Evolutionary conservation across 768 basidiomycete genomes (phyloP).

Genomic region (Macrolepiota dolichaula): DNA sequence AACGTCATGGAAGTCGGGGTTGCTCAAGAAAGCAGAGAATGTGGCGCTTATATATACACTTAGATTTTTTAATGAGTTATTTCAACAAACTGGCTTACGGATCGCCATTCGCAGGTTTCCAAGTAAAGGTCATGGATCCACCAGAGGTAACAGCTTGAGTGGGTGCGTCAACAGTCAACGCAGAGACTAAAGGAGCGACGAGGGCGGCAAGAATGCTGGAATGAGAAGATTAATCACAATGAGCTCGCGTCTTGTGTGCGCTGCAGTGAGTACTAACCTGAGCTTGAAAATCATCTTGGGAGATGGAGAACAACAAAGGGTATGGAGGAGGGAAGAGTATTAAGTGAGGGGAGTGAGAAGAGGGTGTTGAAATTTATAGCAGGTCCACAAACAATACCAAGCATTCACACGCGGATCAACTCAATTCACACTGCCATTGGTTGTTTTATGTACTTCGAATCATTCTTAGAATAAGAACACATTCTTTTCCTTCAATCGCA

Average conservation of each 20-base stretch:
- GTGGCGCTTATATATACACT: constrained; percentile 14
- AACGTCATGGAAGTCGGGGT: constrained; percentile 46
- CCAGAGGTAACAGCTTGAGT: constrained; percentile 28
- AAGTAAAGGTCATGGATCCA: constrained; percentile 35
- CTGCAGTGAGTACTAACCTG: constrained; percentile 29
- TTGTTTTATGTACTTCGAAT: background rate
- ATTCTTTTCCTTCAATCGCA: background rate
- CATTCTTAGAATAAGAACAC: background rate
- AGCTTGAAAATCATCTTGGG: constrained; percentile 50
- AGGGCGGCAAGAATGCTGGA: constrained; percentile 39
- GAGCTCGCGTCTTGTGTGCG: background rate
- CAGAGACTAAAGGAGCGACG: constrained; percentile 44
- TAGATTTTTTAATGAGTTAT: background rate
- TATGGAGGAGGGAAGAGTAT: constrained; percentile 17
- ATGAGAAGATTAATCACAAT: constrained; percentile 1
- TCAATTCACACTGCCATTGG: background rate
- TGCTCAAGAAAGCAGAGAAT: constrained; percentile 46
- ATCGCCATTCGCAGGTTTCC: constrained; percentile 42
- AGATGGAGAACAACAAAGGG: constrained; percentile 15
- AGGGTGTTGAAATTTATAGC: constrained; percentile 16
- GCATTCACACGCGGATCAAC: constrained; percentile 16
- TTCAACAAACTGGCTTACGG: constrained; percentile 26
- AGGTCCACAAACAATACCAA: constrained; percentile 8
- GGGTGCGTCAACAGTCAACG: constrained; percentile 40
- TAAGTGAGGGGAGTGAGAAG: constrained; percentile 7